phyloP scores from a whole-genome alignment of 2,329 filamentous ascomycete genomes.

The Fusarium setosum region DNA sequence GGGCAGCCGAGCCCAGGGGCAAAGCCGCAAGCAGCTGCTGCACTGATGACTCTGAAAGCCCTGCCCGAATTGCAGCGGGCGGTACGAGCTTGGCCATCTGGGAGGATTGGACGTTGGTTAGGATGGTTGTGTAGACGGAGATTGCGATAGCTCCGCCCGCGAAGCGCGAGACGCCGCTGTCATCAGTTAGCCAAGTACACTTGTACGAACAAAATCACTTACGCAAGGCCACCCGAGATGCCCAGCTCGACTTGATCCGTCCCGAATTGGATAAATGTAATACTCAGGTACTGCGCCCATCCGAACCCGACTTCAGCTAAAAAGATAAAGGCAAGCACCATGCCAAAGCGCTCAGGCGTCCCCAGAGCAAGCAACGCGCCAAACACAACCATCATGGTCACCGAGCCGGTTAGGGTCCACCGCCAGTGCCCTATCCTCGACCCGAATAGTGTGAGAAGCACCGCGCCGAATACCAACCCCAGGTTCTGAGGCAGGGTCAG shows the following conservation, averaged over 20 bases:
- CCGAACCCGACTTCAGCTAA: conserved; percentile 57
- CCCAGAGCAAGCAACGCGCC: conserved; percentile 56
- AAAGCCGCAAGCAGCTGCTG: conserved; percentile 45
- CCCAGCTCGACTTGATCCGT: conserved; percentile 61
- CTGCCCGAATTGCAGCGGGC: conserved; percentile 46
- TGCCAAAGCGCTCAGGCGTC: conserved; percentile 55
- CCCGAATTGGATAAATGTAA: conserved; percentile 62
- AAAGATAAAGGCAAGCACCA: conserved; percentile 60
- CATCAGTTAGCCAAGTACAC: too few relatives aligned
- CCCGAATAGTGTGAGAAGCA: conserved; percentile 54
- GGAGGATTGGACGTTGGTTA: conserved; percentile 49
- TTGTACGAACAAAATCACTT: too few relatives aligned
- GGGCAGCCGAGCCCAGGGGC: conserved; percentile 24
- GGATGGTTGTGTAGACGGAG: conserved; percentile 55
- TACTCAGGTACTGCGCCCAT: conserved; percentile 59
- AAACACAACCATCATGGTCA: conserved; percentile 60
- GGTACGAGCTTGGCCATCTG: conserved; percentile 48
- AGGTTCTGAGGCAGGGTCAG: conserved; percentile 58
- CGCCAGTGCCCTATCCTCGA: conserved; percentile 57
- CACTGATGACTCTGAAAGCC: conserved; percentile 28
- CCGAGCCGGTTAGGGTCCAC: conserved; percentile 56
- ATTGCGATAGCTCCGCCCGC: conserved; percentile 55
- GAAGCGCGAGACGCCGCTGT: conserved; percentile 54
- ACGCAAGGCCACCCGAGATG: conserved; percentile 23
- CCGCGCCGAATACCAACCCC: conserved; percentile 56